A percentile compares a stretch with the other conserved stretches of the same genome.
phyloP scores from a whole-genome alignment of 108 stramenopile species.

The Epithemia pelagica region DNA sequence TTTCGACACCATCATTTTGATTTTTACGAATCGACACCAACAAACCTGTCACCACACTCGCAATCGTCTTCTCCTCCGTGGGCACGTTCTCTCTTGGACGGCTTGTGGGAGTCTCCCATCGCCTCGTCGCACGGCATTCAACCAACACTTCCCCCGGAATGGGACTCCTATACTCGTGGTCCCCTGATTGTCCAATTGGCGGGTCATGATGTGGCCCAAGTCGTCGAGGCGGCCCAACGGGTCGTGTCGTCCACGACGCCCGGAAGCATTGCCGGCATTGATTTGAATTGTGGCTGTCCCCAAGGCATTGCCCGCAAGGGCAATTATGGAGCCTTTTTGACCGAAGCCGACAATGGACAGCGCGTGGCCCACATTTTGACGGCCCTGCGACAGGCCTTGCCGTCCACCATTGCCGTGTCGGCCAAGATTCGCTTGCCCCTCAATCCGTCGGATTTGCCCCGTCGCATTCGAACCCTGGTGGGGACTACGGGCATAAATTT shows the following conservation, averaged over 20 bases:
- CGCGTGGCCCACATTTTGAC: conserved; percentile 37
- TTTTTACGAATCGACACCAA: conserved; percentile 32
- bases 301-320: conserved; percentile 91
- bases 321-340: conserved; percentile 93
- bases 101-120: background rate
- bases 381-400: conserved; percentile 44
- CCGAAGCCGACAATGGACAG: conserved; percentile 71
- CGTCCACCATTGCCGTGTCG: conserved; percentile 43
- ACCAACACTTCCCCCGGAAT: background rate
- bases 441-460: conserved; percentile 29
- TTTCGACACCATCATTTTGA: conserved; percentile 71
- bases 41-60: too few species aligned
- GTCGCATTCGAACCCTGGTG: conserved; percentile 50
- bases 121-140: background rate
- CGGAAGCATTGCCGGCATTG: conserved; percentile 49
- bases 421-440: conserved; percentile 67
- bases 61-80: too few species aligned
- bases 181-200: conserved; percentile 89
- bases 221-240: conserved; percentile 72
- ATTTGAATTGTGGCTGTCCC: conserved; percentile 90
- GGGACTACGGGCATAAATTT: conserved; percentile 81
- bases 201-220: conserved; percentile 75
- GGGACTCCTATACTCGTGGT: conserved; percentile 17
- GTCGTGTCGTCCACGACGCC: conserved; percentile 44
- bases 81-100: background rate